A percentile compares a stretch with the other conserved stretches of the same genome.
Evolutionary conservation across 805 yeast species (phyloP).

Genomic region (Saccharomycopsis schoenii): DNA sequence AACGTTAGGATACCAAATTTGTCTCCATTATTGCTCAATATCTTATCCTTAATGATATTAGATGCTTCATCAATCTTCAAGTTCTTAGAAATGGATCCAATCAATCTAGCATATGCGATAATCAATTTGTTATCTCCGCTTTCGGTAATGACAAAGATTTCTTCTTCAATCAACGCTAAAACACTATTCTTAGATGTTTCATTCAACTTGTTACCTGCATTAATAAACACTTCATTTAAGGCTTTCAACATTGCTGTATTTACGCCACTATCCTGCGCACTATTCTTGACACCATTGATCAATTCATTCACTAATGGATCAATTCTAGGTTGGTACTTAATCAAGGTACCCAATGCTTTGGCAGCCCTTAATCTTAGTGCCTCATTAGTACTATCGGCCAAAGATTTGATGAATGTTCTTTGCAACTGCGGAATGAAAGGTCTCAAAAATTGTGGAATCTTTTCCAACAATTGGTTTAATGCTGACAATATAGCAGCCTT

Average conservation of each 20-base stretch:
- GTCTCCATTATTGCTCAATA: slow-evolving; percentile 37
- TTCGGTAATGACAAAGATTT: slow-evolving; percentile 34
- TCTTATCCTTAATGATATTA: slow-evolving; percentile 48
- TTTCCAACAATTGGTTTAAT: slow-evolving; percentile 61
- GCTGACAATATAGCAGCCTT: slow-evolving; percentile 91
- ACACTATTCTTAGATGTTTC: slow-evolving; percentile 62
- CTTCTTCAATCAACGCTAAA: slow-evolving; percentile 65
- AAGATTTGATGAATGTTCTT: slow-evolving; percentile 88
- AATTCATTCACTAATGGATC: slow-evolving; percentile 87
- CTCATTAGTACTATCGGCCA: slow-evolving; percentile 69
- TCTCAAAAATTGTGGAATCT: slow-evolving; percentile 82
- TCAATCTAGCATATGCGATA: slow-evolving; percentile 65
- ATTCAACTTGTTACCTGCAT: slow-evolving; percentile 70
- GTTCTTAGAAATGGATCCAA: slow-evolving; percentile 68
- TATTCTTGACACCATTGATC: slow-evolving; percentile 59
- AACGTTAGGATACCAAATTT: slow-evolving; percentile 62
- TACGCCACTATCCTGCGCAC: slow-evolving; percentile 53
- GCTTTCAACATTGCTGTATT: slow-evolving; percentile 82
- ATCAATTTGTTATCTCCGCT: slow-evolving; percentile 45
- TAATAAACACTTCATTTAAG: slow-evolving; percentile 66
- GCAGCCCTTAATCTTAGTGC: slow-evolving; percentile 77
- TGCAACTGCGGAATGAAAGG: slow-evolving; percentile 97
- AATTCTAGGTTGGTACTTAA: slow-evolving; percentile 83
- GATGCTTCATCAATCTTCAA: slow-evolving; percentile 55
- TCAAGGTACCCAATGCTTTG: slow-evolving; percentile 76